Evolutionary conservation across 78 protist genomes (phyloP).

Genomic region (Dictyostelium firmibasis): DNA sequence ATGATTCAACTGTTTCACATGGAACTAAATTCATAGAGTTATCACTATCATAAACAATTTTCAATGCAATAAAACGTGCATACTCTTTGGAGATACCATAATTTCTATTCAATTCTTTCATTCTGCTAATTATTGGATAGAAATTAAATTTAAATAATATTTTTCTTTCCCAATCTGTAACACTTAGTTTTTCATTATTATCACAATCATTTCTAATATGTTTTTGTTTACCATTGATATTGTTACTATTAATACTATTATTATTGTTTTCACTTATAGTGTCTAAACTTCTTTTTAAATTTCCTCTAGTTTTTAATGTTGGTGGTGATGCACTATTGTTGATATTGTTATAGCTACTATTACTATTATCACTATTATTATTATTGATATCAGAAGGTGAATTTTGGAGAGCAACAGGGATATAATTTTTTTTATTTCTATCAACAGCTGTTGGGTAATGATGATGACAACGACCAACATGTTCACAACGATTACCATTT

Average conservation of each 20-base stretch:
- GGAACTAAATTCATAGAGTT: neutral
- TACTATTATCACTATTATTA: too few relatives aligned
- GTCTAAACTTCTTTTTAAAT: neutral
- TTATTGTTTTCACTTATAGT: neutral
- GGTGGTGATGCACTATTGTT: too few relatives aligned
- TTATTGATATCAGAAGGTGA: too few relatives aligned
- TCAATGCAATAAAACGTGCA: neutral
- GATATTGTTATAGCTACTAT: too few relatives aligned
- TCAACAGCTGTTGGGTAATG: neutral
- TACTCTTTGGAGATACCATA: neutral
- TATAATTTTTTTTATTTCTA: neutral
- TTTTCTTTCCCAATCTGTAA: neutral
- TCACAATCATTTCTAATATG: neutral
- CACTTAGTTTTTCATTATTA: neutral
- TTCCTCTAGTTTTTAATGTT: neutral
- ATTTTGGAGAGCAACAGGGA: neutral
- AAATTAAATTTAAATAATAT: neutral
- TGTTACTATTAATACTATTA: too few relatives aligned
- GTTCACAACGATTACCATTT: neutral
- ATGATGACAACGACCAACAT: conserved; percentile 3
- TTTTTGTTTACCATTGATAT: too few relatives aligned
- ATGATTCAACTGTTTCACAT: neutral
- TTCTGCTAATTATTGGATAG: neutral
- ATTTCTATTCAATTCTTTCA: neutral
- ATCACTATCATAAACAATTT: neutral